Evolutionary conservation across 495 filamentous ascomycete genomes (phyloP).

Genomic region (Trichoderma orchidacearum): DNA sequence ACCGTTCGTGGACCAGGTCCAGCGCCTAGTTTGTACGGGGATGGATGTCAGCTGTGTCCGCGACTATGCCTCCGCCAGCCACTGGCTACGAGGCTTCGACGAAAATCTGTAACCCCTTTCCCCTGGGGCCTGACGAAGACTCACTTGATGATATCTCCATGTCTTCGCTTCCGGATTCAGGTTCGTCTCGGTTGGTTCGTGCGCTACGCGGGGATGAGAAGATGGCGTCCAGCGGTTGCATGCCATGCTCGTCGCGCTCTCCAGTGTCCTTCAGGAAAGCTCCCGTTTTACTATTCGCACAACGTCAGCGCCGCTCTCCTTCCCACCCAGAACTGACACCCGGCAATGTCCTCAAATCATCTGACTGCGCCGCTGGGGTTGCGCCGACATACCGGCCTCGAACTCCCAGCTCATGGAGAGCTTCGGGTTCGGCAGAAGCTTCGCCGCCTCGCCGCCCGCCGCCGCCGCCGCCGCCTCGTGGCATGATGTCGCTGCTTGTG

Average conservation of each 20-base stretch:
- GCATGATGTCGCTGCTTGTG: too few relatives aligned
- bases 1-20: slow-evolving; percentile 1
- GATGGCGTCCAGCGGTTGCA: slow-evolving; percentile 71
- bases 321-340: neutral
- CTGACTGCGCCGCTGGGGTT: neutral
- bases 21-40: neutral
- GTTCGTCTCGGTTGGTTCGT: slow-evolving; percentile 14
- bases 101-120: too few relatives aligned
- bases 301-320: neutral
- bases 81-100: too few relatives aligned
- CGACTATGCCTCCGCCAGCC: too few relatives aligned
- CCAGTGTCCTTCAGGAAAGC: slow-evolving; percentile 67
- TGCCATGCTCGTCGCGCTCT: slow-evolving; percentile 77
- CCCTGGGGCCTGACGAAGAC: neutral
- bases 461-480: neutral
- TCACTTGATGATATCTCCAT: neutral
- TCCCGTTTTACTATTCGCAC: slow-evolving; percentile 53
- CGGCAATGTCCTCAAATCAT: neutral
- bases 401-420: slow-evolving; percentile 32
- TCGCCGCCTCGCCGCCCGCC: neutral
- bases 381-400: slow-evolving; percentile 28
- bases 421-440: neutral
- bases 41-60: neutral
- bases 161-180: slow-evolving; percentile 14
- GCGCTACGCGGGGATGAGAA: slow-evolving; percentile 77